Evolutionary conservation across 2,329 filamentous ascomycete genomes (phyloP).

Genomic region (Penicillium sp.): DNA sequence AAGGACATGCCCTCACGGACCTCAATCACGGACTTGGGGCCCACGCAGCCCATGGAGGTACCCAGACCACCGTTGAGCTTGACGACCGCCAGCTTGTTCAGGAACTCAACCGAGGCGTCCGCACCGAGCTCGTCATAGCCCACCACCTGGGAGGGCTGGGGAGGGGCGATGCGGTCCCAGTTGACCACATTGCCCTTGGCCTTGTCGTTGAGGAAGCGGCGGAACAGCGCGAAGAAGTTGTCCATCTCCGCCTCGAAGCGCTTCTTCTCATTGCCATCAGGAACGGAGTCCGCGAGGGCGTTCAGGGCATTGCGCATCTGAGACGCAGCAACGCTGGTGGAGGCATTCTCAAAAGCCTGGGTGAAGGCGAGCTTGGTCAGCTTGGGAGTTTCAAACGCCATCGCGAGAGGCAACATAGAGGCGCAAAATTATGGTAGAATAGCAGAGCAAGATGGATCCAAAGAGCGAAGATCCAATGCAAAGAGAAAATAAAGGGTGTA

Average conservation of each 20-base stretch:
- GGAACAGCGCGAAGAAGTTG: constrained; percentile 99
- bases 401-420: constrained; percentile 2
- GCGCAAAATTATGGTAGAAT: too few relatives aligned
- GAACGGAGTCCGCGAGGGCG: constrained; percentile 83
- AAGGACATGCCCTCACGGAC: constrained; percentile 99
- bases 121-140: constrained; percentile 89
- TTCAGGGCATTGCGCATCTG: constrained; percentile 99
- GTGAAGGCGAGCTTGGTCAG: constrained; percentile 9
- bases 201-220: constrained; percentile 97
- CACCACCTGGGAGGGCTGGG: constrained; percentile 88
- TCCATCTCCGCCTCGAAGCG: constrained; percentile 99
- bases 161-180: constrained; percentile 95
- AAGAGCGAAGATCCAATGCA: too few relatives aligned
- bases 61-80: constrained; percentile 99
- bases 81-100: constrained; percentile 95
- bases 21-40: constrained; percentile 98
- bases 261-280: constrained; percentile 69
- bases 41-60: constrained; percentile 99
- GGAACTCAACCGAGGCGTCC: constrained; percentile 85
- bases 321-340: constrained; percentile 92
- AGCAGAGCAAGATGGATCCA: background rate
- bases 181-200: constrained; percentile 95
- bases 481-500: too few relatives aligned
- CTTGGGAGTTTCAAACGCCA: constrained; percentile 3
- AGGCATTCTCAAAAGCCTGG: constrained; percentile 98